These are phyloP conservation scores for Thielaviopsis punctulata DNA, from an alignment of 2,329 filamentous ascomycete species.

Conservation along the genomic window DNA sequence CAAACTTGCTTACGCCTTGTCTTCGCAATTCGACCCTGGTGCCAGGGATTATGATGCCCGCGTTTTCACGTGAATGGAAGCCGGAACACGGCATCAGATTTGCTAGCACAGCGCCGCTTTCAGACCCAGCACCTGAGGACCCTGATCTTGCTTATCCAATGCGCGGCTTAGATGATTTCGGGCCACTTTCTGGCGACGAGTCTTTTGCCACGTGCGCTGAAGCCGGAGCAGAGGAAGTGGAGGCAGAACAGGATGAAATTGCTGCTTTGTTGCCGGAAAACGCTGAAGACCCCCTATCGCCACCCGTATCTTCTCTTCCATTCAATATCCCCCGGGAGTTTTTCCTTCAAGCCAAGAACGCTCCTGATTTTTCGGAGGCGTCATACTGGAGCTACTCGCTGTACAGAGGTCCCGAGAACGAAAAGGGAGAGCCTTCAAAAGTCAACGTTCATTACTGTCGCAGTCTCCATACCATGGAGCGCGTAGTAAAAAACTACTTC, in stretches of 20 bases:
- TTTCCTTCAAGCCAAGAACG: constrained; percentile 31
- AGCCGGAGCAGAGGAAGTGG: neutral
- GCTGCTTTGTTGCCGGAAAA: neutral
- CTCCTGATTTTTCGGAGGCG: constrained; percentile 24
- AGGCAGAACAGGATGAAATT: neutral
- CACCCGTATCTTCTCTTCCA: constrained; percentile 23
- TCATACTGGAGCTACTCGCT: constrained; percentile 54
- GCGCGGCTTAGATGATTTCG: neutral
- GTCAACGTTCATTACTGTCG: constrained; percentile 66
- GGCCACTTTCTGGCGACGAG: neutral
- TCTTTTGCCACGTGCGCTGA: neutral
- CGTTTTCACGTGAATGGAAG: neutral
- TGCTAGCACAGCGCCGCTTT: neutral
- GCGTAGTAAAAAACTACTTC: constrained; percentile 45
- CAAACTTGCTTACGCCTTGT: neutral
- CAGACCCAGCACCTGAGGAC: neutral
- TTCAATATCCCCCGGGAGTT: constrained; percentile 30
- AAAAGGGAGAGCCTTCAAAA: constrained; percentile 27
- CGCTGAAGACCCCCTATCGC: constrained; percentile 14
- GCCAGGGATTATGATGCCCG: neutral
- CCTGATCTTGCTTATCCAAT: neutral
- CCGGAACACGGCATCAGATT: constrained; percentile 6
- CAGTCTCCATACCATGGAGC: constrained; percentile 48
- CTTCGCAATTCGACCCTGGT: neutral
- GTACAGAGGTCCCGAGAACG: constrained; percentile 36